These are phyloP conservation scores for Cercophora newfieldiana DNA, from an alignment of 495 filamentous ascomycete genomes.

Conservation along the genomic window DNA sequence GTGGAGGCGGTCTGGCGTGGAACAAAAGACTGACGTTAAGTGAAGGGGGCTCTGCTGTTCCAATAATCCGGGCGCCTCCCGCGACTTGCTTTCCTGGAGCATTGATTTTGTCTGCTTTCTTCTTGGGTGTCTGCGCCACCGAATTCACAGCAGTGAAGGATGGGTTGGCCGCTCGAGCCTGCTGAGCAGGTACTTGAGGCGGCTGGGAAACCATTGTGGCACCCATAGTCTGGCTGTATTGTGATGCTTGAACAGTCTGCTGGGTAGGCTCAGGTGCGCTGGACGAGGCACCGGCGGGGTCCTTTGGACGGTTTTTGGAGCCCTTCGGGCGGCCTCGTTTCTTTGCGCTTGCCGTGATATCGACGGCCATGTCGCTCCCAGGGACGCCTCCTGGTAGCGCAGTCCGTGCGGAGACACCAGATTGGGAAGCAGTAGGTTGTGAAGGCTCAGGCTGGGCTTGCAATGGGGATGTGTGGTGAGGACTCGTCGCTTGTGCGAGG, in stretches of 20 bases:
- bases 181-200: neutral
- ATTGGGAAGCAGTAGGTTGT: neutral
- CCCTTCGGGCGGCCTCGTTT: slow-evolving; percentile 46
- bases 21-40: neutral
- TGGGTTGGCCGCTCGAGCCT: slow-evolving; percentile 7
- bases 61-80: neutral
- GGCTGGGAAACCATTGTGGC: slow-evolving; percentile 14
- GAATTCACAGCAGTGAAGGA: slow-evolving; percentile 33
- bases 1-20: neutral
- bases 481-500: slow-evolving; percentile 26
- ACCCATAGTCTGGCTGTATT: neutral
- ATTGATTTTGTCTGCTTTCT: slow-evolving; percentile 7
- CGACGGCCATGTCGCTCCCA: neutral
- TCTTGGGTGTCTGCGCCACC: neutral
- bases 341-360: slow-evolving; percentile 30
- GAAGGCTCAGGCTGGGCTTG: neutral
- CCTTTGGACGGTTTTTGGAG: slow-evolving; percentile 51
- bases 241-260: neutral
- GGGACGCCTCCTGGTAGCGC: slow-evolving; percentile 17
- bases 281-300: slow-evolving; percentile 13
- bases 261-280: slow-evolving; percentile 2
- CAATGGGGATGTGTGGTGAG: slow-evolving; percentile 10
- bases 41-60: neutral
- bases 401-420: neutral
- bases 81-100: neutral